Evolutionary conservation across 192 early-diverging fungal genomes (phyloP).

Genomic region (Phycomyces blakesleeanus): DNA sequence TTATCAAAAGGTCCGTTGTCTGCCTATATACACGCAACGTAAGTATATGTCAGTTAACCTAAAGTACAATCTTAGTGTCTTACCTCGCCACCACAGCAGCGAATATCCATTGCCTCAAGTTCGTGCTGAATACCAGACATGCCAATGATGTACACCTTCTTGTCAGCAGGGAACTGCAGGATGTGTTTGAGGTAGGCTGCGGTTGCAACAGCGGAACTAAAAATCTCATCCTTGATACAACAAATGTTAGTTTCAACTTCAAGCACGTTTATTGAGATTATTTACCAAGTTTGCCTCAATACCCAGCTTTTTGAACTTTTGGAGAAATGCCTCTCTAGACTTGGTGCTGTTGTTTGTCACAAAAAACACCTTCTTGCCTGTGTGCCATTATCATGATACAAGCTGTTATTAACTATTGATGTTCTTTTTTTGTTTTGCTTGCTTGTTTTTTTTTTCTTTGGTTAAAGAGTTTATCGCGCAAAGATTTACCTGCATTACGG

Average conservation of each 20-base stretch:
- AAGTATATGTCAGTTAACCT: neutral
- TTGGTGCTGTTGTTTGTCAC: slow-evolving; percentile 97
- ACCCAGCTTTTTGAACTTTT: slow-evolving; percentile 79
- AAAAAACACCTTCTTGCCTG: slow-evolving; percentile 89
- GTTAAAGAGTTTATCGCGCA: neutral
- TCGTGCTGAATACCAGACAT: slow-evolving; percentile 85
- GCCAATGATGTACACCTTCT: slow-evolving; percentile 91
- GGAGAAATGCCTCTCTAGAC: slow-evolving; percentile 72
- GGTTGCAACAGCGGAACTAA: slow-evolving; percentile 88
- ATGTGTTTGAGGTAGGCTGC: slow-evolving; percentile 88
- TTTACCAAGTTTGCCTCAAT: slow-evolving; percentile 70
- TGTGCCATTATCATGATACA: no score
- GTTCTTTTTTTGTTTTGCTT: no score
- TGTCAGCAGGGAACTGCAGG: slow-evolving; percentile 77
- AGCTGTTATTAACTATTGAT: no score
- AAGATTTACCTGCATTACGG: slow-evolving; percentile 54
- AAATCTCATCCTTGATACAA: slow-evolving; percentile 75
- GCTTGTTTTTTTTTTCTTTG: no score
- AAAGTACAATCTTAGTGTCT: neutral
- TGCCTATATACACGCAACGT: neutral
- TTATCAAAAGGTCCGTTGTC: slow-evolving; percentile 56
- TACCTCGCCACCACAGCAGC: slow-evolving; percentile 49
- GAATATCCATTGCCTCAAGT: slow-evolving; percentile 75
- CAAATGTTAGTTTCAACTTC: neutral
- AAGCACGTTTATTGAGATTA: neutral